phyloP scores from a whole-genome alignment of 2,329 filamentous ascomycete genomes.

The Xylaria polymorpha region DNA sequence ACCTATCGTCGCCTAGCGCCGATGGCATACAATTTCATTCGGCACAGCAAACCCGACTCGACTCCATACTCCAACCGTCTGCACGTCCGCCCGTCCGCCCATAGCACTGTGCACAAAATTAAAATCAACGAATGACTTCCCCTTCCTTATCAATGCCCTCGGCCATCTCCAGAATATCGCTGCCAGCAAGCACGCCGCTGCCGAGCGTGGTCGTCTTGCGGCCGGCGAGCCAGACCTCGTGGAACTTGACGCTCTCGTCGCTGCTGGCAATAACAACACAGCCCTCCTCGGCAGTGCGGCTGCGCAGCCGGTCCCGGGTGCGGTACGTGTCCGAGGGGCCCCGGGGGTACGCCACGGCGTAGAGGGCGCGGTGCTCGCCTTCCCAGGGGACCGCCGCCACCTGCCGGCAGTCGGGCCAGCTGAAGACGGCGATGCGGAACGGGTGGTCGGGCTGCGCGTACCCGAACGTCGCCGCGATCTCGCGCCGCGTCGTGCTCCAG shows the following conservation, averaged over 20 bases:
- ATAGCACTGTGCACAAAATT: not conserved
- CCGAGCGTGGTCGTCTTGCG: conserved; percentile 64
- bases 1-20: not conserved
- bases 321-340: conserved; percentile 57
- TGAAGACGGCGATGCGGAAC: conserved; percentile 90
- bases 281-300: conserved; percentile 73
- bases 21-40: not conserved
- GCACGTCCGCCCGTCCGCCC: not conserved
- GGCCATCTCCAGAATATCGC: conserved; percentile 84
- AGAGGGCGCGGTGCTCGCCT: conserved; percentile 81
- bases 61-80: not conserved
- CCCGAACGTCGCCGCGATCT: conserved; percentile 94
- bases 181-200: conserved; percentile 78
- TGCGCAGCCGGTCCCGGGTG: conserved; percentile 61
- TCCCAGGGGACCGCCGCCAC: conserved; percentile 88
- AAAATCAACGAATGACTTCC: conserved; percentile 73
- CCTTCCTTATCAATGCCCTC: conserved; percentile 82
- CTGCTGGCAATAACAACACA: conserved; percentile 93
- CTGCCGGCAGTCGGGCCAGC: conserved; percentile 91
- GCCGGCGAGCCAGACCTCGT: conserved; percentile 87
- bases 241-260: conserved; percentile 92
- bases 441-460: conserved; percentile 92
- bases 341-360: conserved; percentile 85
- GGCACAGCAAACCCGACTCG: not conserved
- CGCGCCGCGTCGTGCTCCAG: conserved; percentile 86